Base-by-base conservation (phyloP, 768 basidiomycete species). In the Guyanaporus albipodus region DNA sequence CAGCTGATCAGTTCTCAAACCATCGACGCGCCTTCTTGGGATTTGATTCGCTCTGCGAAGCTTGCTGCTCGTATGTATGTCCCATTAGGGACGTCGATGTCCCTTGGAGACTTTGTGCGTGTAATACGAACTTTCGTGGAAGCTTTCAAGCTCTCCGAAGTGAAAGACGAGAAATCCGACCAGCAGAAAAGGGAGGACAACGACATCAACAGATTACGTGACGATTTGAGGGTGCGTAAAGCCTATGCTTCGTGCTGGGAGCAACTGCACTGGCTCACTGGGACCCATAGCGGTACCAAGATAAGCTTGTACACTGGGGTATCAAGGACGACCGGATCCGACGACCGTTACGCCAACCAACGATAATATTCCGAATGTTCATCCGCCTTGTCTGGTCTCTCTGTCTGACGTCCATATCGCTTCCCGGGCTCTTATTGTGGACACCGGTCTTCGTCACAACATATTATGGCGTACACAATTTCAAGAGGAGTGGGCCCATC, bases 241-340 rank as follows among this genome's bases (percentile, higher is more conserved):
- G 58, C 42, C 26, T 17, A 29, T 3, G 2, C 10, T 33, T 31
- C 26, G 14, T 19, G 28, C 21, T 23, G 29, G 17, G 27, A 2
- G 22, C n/a, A 37, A 26, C 15, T 27, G 18, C 17, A 27, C 19
- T 43, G 28, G 29, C 42, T 58, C 10, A 54, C 31, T 18, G 18
- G 15, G 10, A 9, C 34, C 32, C 27, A 12, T 59, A 90, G 89
- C 68, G 57, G 1, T 90, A 92, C 58, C 89, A 92, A 70, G 81
- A 89, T 61, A 72, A 78, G 40, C 75, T 94, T 17, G 70, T 75
- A 24, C 64, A 64, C 23, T 79, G 77, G 70, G 80, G 85, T 14
- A 76, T 94, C 63, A 93, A 89, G 62, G 91, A 94, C 55, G 90
- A 93, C 63, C 81, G 92, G 32, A 80, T 92, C 41, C 79, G 87